Percentiles rank a stretch among this genome's conserved stretches.
Conservation (phyloP, 2,329 filamentous ascomycete species). For the Trichophyton schoenleinii region DNA sequence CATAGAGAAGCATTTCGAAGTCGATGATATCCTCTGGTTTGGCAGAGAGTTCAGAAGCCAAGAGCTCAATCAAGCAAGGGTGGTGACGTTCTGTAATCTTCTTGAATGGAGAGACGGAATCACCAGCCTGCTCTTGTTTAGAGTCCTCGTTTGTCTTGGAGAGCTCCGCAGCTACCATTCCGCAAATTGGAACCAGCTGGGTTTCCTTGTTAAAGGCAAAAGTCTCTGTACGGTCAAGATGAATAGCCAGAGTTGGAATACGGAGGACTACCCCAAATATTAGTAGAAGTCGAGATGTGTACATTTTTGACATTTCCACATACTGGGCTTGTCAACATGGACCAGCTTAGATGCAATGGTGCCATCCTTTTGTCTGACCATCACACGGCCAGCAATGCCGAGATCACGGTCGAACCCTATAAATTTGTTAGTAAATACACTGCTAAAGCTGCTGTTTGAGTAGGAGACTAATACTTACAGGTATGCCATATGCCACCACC, state of each 20-base stretch:
- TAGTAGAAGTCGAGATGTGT: background rate
- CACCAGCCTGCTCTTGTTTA: slow-evolving; percentile 25
- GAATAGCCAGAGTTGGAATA: slow-evolving; percentile 87
- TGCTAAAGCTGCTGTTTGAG: background rate
- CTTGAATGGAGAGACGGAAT: slow-evolving; percentile 60
- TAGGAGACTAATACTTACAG: slow-evolving; percentile 35
- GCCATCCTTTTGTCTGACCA: slow-evolving; percentile 62
- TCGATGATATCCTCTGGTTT: slow-evolving; percentile 63
- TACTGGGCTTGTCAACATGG: slow-evolving; percentile 72
- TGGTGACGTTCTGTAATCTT: slow-evolving; percentile 74
- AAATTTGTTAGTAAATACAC: slow-evolving; percentile 11
- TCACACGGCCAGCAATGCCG: slow-evolving; percentile 73
- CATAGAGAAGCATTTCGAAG: slow-evolving; percentile 94
- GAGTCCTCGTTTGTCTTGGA: slow-evolving; percentile 33
- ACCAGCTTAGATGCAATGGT: slow-evolving; percentile 72
- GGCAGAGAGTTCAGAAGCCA: slow-evolving; percentile 66
- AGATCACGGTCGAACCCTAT: slow-evolving; percentile 85
- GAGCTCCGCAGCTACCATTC: slow-evolving; percentile 74
- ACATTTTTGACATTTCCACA: slow-evolving; percentile 6
- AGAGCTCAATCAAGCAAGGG: slow-evolving; percentile 69
- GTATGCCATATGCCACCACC: slow-evolving; percentile 96
- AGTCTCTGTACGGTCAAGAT: slow-evolving; percentile 71
- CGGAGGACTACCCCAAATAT: slow-evolving; percentile 48
- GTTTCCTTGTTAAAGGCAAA: slow-evolving; percentile 97
- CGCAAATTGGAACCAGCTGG: slow-evolving; percentile 86